Conservation (phyloP, 2,329 filamentous ascomycete species). For the Fusarium globosum region DNA sequence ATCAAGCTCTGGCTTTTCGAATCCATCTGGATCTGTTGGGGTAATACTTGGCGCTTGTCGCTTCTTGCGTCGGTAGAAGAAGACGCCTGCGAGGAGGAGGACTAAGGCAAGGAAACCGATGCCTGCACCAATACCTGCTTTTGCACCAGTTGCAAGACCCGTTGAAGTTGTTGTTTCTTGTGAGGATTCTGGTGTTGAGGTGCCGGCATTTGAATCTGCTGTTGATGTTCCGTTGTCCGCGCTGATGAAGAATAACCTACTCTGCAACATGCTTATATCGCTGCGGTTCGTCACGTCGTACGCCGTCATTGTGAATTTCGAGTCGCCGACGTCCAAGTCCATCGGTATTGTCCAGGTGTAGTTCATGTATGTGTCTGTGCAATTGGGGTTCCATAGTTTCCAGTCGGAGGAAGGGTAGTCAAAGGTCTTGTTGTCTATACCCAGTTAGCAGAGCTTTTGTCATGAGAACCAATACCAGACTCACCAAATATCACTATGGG, state of each 20-base stretch:
- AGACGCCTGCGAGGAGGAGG: background rate
- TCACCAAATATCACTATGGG: background rate
- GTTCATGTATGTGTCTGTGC: conserved; percentile 1
- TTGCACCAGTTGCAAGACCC: background rate
- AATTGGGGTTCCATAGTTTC: background rate
- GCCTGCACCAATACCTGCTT: conserved; percentile 3
- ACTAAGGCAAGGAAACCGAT: background rate
- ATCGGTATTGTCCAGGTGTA: background rate
- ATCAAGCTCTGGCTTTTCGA: background rate
- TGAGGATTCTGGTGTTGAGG: background rate
- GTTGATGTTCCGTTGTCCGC: background rate
- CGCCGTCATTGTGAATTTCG: background rate
- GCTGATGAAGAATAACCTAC: conserved; percentile 7
- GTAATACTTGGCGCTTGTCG: background rate
- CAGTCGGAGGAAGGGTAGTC: background rate
- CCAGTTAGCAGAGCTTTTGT: background rate
- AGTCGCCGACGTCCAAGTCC: background rate
- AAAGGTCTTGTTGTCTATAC: background rate
- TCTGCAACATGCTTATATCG: background rate
- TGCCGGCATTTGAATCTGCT: background rate
- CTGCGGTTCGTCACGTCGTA: background rate
- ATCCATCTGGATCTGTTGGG: background rate
- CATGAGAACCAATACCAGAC: background rate
- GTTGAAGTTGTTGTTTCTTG: background rate
- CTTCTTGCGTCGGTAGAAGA: background rate